Conservation (phyloP, 1,139 yeast genomes). For the Lodderomyces jiufengensis region DNA sequence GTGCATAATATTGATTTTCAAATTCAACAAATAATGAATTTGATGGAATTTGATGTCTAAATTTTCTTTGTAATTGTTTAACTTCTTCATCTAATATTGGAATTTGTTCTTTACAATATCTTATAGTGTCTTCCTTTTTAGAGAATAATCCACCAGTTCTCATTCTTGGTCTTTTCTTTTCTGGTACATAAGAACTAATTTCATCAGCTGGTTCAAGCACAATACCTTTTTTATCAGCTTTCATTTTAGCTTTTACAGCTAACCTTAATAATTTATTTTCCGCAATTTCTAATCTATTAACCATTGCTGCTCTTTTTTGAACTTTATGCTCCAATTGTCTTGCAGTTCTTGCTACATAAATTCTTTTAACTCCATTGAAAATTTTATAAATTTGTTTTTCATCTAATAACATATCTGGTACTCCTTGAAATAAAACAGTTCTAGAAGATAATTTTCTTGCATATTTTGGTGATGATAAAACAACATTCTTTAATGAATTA, state of each 20-base stretch:
- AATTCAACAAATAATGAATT: conserved; percentile 69
- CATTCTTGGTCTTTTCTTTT: conserved; percentile 72
- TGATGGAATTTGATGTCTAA: conserved; percentile 40
- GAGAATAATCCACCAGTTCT: conserved; percentile 52
- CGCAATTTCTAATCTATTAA: conserved; percentile 64
- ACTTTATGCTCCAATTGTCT: conserved; percentile 57
- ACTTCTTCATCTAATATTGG: conserved; percentile 57
- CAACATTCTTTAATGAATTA: conserved; percentile 76
- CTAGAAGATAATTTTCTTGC: conserved; percentile 71
- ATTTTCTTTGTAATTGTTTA: conserved; percentile 45
- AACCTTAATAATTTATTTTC: conserved; percentile 55
- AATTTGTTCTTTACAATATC: conserved; percentile 52
- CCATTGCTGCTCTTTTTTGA: conserved; percentile 59
- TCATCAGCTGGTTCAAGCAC: conserved; percentile 47
- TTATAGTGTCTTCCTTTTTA: conserved; percentile 59
- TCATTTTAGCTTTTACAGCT: conserved; percentile 60
- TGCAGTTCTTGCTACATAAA: conserved; percentile 72
- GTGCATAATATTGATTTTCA: conserved; percentile 67
- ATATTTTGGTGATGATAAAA: conserved; percentile 75
- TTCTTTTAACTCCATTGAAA: conserved; percentile 69
- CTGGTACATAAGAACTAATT: conserved; percentile 65
- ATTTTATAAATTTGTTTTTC: conserved; percentile 57
- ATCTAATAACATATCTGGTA: conserved; percentile 65
- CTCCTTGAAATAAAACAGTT: conserved; percentile 75
- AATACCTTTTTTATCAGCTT: conserved; percentile 60